Conservation (phyloP, 345 rosid species). For the Murraya koenigii region DNA sequence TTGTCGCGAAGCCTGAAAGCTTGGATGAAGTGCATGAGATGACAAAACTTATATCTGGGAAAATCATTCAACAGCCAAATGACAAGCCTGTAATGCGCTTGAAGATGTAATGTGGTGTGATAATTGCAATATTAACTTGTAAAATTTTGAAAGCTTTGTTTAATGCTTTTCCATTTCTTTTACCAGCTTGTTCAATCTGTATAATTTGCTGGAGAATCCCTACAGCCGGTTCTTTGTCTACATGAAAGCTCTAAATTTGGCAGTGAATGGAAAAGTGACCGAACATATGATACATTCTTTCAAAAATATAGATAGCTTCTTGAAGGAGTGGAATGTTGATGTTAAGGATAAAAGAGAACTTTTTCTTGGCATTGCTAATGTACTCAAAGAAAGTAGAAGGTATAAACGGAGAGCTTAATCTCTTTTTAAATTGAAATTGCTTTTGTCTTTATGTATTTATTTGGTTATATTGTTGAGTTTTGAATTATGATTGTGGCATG, state of each 20-base stretch:
- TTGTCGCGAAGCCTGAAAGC: constrained; percentile 59
- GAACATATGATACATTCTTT: constrained; percentile 72
- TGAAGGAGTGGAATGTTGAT: constrained; percentile 94
- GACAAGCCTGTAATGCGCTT: constrained; percentile 87
- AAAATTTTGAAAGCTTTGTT: constrained; percentile 3
- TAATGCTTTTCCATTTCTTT: constrained; percentile 21
- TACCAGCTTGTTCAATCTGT: constrained; percentile 88
- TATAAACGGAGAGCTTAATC: constrained; percentile 13
- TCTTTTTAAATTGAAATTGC: not conserved
- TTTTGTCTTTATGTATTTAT: not conserved
- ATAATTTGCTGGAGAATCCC: constrained; percentile 71
- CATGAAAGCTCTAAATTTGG: constrained; percentile 69
- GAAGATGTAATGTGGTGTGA: constrained; percentile 60
- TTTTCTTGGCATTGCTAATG: constrained; percentile 68
- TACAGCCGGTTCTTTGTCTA: constrained; percentile 72
- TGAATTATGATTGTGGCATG: not conserved
- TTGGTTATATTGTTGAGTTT: not conserved
- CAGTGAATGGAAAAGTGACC: constrained; percentile 72
- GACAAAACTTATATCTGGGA: constrained; percentile 66
- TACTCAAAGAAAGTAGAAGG: constrained; percentile 78
- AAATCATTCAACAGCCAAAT: constrained; percentile 73
- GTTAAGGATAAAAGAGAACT: constrained; percentile 80
- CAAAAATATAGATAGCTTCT: constrained; percentile 74
- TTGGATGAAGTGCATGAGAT: constrained; percentile 73
- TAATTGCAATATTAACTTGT: constrained; percentile 4